A percentile compares a stretch with the other conserved stretches of the same genome.
These are phyloP conservation scores for Sporisorium graminicola DNA, from an alignment of 1,284 basidiomycete species.

Conservation along the genomic window DNA sequence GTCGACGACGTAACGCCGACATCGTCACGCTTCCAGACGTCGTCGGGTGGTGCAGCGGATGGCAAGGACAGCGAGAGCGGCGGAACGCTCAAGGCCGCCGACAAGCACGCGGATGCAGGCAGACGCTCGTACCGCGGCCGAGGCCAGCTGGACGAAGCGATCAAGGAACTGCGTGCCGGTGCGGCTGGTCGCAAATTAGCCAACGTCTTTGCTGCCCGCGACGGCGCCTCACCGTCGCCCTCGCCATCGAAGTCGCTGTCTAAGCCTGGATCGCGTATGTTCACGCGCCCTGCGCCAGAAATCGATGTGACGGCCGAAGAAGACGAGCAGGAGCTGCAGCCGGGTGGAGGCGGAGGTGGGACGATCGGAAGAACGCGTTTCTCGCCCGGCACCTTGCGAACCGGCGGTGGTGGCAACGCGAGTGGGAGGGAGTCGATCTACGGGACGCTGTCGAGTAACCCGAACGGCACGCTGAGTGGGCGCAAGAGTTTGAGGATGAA, in stretches of 20 bases:
- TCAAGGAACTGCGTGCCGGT: constrained; percentile 56
- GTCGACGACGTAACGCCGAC: constrained; percentile 49
- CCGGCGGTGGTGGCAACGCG: no score
- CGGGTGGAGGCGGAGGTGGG: constrained; percentile 1
- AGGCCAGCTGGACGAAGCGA: constrained; percentile 60
- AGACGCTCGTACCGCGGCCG: constrained; percentile 47
- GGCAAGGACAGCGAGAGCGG: background rate
- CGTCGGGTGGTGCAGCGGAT: background rate
- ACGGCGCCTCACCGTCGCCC: background rate
- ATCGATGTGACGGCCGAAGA: background rate
- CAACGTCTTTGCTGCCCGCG: constrained; percentile 11
- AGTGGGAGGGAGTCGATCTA: constrained; percentile 19
- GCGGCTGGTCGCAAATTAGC: constrained; percentile 33
- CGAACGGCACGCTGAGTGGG: constrained; percentile 46
- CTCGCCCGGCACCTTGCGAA: background rate
- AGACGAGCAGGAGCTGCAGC: background rate
- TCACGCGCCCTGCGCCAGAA: background rate
- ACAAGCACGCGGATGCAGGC: constrained; percentile 3
- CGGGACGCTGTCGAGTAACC: constrained; percentile 24
- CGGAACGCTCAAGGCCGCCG: constrained; percentile 12
- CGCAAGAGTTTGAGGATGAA: constrained; percentile 45
- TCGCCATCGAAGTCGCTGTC: constrained; percentile 18
- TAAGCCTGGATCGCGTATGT: constrained; percentile 13
- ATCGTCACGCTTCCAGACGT: constrained; percentile 37
- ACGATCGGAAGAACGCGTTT: constrained; percentile 28